Evolutionary conservation across 345 rosid species (phyloP).

Genomic region (Murraya paniculata): DNA sequence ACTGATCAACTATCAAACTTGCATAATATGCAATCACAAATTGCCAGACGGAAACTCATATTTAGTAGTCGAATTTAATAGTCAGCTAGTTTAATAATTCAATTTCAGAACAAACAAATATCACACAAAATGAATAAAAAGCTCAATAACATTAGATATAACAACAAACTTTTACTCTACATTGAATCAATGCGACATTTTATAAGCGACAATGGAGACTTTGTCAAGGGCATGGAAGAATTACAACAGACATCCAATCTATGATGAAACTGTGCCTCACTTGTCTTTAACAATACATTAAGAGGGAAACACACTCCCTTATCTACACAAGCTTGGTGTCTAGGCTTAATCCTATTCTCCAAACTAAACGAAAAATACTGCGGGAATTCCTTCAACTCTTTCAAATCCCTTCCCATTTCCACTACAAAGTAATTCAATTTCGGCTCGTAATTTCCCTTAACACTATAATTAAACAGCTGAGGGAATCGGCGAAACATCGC

Average conservation of each 20-base stretch:
- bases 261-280: slow-evolving; percentile 44
- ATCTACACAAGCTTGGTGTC: slow-evolving; percentile 71
- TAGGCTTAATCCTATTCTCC: slow-evolving; percentile 78
- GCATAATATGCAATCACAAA: no score
- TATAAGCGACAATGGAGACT: slow-evolving; percentile 59
- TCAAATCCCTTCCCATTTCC: slow-evolving; percentile 89
- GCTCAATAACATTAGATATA: background rate
- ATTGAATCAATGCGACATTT: slow-evolving; percentile 30
- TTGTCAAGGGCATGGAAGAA: slow-evolving; percentile 57
- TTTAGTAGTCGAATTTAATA: no score
- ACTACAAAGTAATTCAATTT: slow-evolving; percentile 61
- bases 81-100: no score
- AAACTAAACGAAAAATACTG: slow-evolving; percentile 87
- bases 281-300: slow-evolving; percentile 58
- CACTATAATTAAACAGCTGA: slow-evolving; percentile 70
- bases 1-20: no score
- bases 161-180: slow-evolving; percentile 18
- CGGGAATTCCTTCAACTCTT: slow-evolving; percentile 72
- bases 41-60: no score
- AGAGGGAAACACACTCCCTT: slow-evolving; percentile 69
- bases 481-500: slow-evolving; percentile 79
- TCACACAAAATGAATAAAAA: background rate
- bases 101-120: background rate
- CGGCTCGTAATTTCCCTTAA: slow-evolving; percentile 64
- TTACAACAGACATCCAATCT: slow-evolving; percentile 68